Base-by-base conservation (phyloP, 2,329 filamentous ascomycete species). In the Stagonosporopsis vannaccii region DNA sequence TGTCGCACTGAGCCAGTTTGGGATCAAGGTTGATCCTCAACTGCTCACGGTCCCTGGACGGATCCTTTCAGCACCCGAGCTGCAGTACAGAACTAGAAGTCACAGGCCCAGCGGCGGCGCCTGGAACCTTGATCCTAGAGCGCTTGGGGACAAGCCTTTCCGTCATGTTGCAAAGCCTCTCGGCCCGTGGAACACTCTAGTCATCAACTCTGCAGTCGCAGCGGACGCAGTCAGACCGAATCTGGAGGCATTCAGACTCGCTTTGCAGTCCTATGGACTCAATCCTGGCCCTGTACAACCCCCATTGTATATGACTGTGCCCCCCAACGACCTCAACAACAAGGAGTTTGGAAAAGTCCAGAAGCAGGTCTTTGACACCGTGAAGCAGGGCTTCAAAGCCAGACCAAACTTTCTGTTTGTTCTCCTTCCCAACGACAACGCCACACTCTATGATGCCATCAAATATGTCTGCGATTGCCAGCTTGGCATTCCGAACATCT, bases 41-140 rank as follows among this genome's bases (percentile, higher is more conserved):
- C 81, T 97, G 30, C 79, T 96, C 30, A 90, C 89, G 0, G 90
- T 97, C 0, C 80, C 81, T 0, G 93, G 86, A 1, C 87, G 92
- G 6, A 83, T 94, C 36, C 81, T 96, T 0, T 37, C 66, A 0
- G 68, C 85, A 0, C 92, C 92, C 0, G 66, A 61, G 0, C 76
- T 96, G 25, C 71, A 77, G 2, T 97, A 96, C 67, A 58, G 70
- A 19, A 59, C 37, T 15, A 60, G 50, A 15, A 53, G 63, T 46
- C 55, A 82, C 6, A 69, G 46, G 1, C 76, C 83, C 0, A 59
- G 51, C 1, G 75, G 78, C n/a, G 90, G 88, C 0, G 81, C 82
- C 1, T 95, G 90, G 91, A 92, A 92, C 65, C 84, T 94, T 79
- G 65, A 70, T 25, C 33, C 55, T 3, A 25, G 51, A 6, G n/a